Evolutionary conservation across 192 early-diverging fungal genomes (phyloP), one percentile per base, ranked within the genome.

Genomic region (Hyaloraphidium curvatum): DNA sequence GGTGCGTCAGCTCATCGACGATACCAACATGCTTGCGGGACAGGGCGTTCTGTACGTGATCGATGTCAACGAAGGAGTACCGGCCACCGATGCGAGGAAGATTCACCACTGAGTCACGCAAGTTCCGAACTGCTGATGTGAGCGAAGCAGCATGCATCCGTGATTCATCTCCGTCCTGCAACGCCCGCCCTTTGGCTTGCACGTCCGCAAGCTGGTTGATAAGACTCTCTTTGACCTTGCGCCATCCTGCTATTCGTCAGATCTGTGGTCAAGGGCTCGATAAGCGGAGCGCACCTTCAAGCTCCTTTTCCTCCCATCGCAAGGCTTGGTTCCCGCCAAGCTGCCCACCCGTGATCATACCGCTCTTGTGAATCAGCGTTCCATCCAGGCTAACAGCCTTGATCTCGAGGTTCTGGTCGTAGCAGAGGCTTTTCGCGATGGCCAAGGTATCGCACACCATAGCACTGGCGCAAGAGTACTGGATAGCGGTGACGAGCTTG

Each of bases 381-480:
- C 93, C 93, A 59, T 97, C 93, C 59, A 97, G 68, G 1, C 86
- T 80, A 2, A 97, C 90, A 31, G 84, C 79, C 67, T 95, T 89
- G 51, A 92, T 83, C 43, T 89, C 80, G 26, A 86, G 74, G 28
- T 71, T 72, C 31, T 71, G 67, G 22, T 91, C 82, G 63, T 86
- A 99, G 53, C 83, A 86, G 25, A 96, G 74, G 21, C 87, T 59
- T 57, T 79, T 80, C 13, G 96, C 91, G 31, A 93, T 67, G 0
- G 79, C 77, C 39, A 89, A 63, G 2, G 70, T 81, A 61, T 99
- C 96, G 60, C 86, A 87, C n/a, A 99, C 72, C 13, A 99, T 70
- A 2, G 88, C 75, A 59, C 81, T 83, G n/a, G 82, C 87, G 61
- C 92, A 96, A 0, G 83, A 89, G 62, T 89, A 95, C 37, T 82